These are phyloP conservation scores for Globisporangium orthogonon DNA, from an alignment of 352 stramenopile species.

Conservation along the genomic window DNA sequence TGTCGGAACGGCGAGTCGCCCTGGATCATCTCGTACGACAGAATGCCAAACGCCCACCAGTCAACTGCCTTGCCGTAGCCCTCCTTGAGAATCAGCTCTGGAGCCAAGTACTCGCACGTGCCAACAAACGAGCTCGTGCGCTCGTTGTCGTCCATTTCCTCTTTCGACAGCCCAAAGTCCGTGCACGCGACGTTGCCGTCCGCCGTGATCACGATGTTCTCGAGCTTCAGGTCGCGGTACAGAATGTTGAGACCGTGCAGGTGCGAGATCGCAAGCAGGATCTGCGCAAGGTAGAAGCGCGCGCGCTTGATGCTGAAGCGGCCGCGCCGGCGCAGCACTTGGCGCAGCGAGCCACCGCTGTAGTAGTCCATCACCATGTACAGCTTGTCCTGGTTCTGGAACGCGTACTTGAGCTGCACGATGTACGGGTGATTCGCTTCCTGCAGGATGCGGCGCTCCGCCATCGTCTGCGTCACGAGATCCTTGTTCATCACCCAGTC, in stretches of 20 bases:
- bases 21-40: conserved; percentile 89
- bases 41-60: conserved; percentile 85
- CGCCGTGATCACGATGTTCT: conserved; percentile 94
- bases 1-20: conserved; percentile 67
- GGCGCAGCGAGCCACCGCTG: conserved; percentile 92
- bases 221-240: conserved; percentile 83
- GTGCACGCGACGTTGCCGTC: conserved; percentile 96
- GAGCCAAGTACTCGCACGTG: conserved; percentile 91
- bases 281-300: conserved; percentile 95
- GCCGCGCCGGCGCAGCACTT: conserved; percentile 86
- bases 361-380: conserved; percentile 95
- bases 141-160: conserved; percentile 89
- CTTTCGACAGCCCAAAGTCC: conserved; percentile 99
- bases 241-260: conserved; percentile 87
- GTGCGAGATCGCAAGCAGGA: conserved; percentile 93
- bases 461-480: conserved; percentile 89
- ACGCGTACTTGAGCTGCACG: conserved; percentile 90
- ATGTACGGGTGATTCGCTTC: conserved; percentile 97
- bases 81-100: conserved; percentile 85
- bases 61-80: conserved; percentile 86
- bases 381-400: conserved; percentile 88
- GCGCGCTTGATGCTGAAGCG: conserved; percentile 92
- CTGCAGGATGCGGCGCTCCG: conserved; percentile 84
- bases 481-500: conserved; percentile 80
- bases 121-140: conserved; percentile 88